Base-by-base conservation (phyloP, 768 basidiomycete genomes). In the Kwoniella dejecticola region DNA sequence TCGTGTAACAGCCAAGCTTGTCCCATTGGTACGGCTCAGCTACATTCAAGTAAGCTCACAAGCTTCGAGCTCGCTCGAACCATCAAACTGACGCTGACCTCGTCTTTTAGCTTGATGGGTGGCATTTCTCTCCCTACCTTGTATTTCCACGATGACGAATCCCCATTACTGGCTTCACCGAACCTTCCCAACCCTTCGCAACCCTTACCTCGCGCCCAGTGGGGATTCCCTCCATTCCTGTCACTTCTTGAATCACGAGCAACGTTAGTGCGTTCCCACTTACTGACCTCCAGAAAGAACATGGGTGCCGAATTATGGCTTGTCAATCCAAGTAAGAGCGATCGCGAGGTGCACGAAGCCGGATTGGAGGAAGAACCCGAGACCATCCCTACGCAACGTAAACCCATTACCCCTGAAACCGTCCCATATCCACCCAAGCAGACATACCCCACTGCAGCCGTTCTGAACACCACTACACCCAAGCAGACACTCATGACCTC, bases 71-170 rank as follows among this genome's bases (percentile, higher is more conserved):
- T n/a, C n/a, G n/a, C n/a, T n/a, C n/a, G n/a, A n/a, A n/a, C n/a
- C n/a, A n/a, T n/a, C n/a, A n/a, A n/a, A n/a, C n/a, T n/a, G n/a
- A n/a, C n/a, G n/a, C n/a, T n/a, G n/a, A n/a, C n/a, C n/a, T n/a
- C n/a, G n/a, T n/a, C n/a, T n/a, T 36, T 36, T 29, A 76, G 75
- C 44, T 58, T 79, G 4, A 63, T 67, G 11, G 77, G 76, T n/a
- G 77, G 77, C n/a, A 48, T 79, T 11, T 75, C 92, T 1, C 83
- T 96, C 0, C 91, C 93, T 0, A 91, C 89, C 0, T 84, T 99
- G 2, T 86, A 93, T 79, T 98, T 98, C 79, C 96, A 98, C 77
- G 96, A 98, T 74, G 94, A 98, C 69, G 94, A 97, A 77, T 94
- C 92, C 0, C 85, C 85, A 4, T 60, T 76, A 27, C 68, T 76